Base-by-base conservation (phyloP, 2,329 filamentous ascomycete genomes). In the Scorias spongiosa region DNA sequence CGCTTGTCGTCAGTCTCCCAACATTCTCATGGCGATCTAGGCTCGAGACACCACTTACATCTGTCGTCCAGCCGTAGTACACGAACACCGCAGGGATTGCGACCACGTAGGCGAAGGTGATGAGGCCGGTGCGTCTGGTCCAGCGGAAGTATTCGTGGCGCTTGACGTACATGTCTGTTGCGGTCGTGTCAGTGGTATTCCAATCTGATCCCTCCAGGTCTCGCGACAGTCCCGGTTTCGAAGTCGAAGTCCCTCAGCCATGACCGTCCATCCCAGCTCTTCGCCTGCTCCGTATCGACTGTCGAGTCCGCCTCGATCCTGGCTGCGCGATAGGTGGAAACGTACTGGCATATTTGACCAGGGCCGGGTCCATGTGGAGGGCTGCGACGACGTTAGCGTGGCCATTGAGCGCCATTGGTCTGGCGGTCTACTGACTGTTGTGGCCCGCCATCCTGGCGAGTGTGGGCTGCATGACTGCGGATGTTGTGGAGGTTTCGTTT, bases 131-230 rank as follows among this genome's bases (percentile, higher is more conserved):
- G 58, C 83, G 75, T 42, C 78, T 75, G 30, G 83, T 96, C 85
- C 86, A 96, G 65, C 86, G 77, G 76, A 96, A 98, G 76, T 85
- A 94, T 68, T 86, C 86, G 76, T 88, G 81, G 53, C 91, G 82
- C 70, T 84, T 86, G 58, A 75, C 71, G 58, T 75, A 77, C 78
- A 95, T 84, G 63, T 82, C 88, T 94, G 57, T 55, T 38, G 34
- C 20, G 20, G 20, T 26, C n/a, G 34, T 15, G 43, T 51, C 37
- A 50, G 43, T 44, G 9, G 32, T 15, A 36, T 36, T 36, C 41
- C 32, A 12, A 15, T 3, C 32, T 12, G 12, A 40, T 38, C 39
- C 3, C 32, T 15, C 15, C 32, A 26, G 20, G 20, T 26, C 20
- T 26, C 20, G 20, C 20, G 20, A 12, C 32, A 36, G 9, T 36